Evolutionary conservation across 495 filamentous ascomycete genomes (phyloP), one percentile per base, ranked within the genome.

Genomic region (Lasiosphaeria miniovina): DNA sequence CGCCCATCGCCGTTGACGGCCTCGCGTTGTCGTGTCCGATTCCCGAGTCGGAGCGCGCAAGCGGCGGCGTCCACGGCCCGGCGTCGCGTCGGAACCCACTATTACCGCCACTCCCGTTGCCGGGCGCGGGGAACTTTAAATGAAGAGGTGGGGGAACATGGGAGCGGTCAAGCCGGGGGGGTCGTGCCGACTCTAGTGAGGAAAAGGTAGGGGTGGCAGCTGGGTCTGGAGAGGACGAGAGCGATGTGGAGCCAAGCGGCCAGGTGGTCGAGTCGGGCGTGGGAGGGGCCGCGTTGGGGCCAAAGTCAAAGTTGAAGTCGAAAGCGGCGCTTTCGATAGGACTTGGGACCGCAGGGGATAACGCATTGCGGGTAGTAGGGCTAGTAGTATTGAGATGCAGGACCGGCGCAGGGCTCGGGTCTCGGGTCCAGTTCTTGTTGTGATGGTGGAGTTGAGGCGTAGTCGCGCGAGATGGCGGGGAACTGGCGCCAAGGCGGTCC

Each of bases 241-340:
- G 54, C 4, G 68, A 40, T 24, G 68, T 52, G 5, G 67, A 63
- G 9, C 50, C 38, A 36, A 71, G 43, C 9, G 65, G 64, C 65
- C 71, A 71, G 46, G 43, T 65, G 1, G 70, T 58, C 12, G 71
- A 70, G 55, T 65, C 69, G 12, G 71, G 68, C 11, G 63, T 68
- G 0, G 67, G 64, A 11, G 63, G 62, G 4, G 54, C 59, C 11
- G 50, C 32, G 35, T 10, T 40, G 11, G 60, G 58, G 45, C 63
- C 66, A 52, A 73, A 71, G 57, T 68, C 67, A 38, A 73, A 73
- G 11, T 73, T 67, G 65, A 73, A 73, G 46, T 68, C 65, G 4
- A 59, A 55, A 14, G 65, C 66, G 35, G 62, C 50, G 4, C 58
- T 17, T 4, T 57, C 53, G 53, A 49, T 66, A 24, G 58, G 62